Base-by-base conservation (phyloP, 805 yeast species). In the Grigorovia yakushimaensis region DNA sequence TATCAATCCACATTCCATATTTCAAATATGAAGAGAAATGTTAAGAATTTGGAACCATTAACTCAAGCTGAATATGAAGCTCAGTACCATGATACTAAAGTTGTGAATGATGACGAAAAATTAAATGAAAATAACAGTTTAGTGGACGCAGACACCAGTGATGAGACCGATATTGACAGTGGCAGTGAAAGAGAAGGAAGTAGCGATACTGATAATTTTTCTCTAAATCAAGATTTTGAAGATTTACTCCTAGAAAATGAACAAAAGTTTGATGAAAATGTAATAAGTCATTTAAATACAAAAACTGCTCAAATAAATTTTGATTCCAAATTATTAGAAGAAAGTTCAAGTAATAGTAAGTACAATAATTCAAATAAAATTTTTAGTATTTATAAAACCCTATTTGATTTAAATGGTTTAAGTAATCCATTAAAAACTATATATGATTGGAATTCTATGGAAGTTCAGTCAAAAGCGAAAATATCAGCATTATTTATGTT, bases 401-500 rank as follows among this genome's bases (percentile, higher is more conserved):
- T 84, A 17, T 78, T 87, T 54, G 69, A 69, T 36, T 61, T 66
- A 2, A 51, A 63, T 0, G 68, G 70, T n/a, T 59, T 74, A 0
- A 56, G 66, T 2, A 62, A 67, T 3, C 93, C 95, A 0, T 52
- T 77, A 6, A 66, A 65, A n/a, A 59, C 73, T 0, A 54, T 86
- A n/a, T 56, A 59, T 24, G 43, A 55, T 27, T 73, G 74, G 73
- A 70, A 57, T 48, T 47, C 36, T 5, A 42, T 48, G 10, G 52
- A 47, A 52, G 62, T 54, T 37, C 50, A 53, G 13, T 46, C 57
- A 1, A 27, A 27, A 27, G 41, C 46, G 0, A 67, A 68, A 3
- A 73, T 73, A 41, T 85, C 95, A 5, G 95, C 95, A 0, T 64
- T 93, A 11, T 77, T 93, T 54, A 87, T 93, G 96, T 77, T 93